Evolutionary conservation across 768 basidiomycete genomes (phyloP).

Genomic region (Leccinum uliginosum): DNA sequence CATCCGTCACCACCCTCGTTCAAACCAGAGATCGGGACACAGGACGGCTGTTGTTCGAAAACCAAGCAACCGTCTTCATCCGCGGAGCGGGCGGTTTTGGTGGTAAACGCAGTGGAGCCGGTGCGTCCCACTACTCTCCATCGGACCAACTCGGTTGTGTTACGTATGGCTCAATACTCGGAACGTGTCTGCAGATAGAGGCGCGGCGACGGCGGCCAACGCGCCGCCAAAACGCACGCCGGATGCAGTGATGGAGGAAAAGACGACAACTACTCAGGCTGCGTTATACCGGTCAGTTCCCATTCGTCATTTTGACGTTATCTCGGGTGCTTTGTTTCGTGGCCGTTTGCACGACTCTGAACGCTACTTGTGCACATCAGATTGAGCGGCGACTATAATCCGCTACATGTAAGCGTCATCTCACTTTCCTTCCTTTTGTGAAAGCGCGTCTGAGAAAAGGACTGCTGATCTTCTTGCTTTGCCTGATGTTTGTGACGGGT

Average conservation of each 20-base stretch:
- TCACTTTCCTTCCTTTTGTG: background rate
- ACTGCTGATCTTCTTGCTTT: background rate
- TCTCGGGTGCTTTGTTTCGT: constrained; percentile 5
- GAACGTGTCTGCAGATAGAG: constrained; percentile 60
- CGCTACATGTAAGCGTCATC: constrained; percentile 62
- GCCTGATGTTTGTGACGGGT: background rate
- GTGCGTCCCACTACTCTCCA: constrained; percentile 37
- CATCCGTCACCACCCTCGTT: constrained; percentile 75
- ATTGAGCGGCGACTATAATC: constrained; percentile 88
- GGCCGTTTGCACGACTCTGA: background rate
- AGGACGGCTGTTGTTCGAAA: constrained; percentile 84
- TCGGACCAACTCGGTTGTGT: constrained; percentile 3
- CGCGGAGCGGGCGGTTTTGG: constrained; percentile 96
- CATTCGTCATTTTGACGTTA: background rate
- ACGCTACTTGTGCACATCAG: constrained; percentile 35
- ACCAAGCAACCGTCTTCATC: constrained; percentile 86
- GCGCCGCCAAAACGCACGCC: constrained; percentile 76
- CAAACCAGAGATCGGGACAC: constrained; percentile 77
- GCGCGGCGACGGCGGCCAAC: constrained; percentile 81
- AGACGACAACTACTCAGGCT: constrained; percentile 77
- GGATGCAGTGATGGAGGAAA: constrained; percentile 85
- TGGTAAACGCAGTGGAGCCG: constrained; percentile 78
- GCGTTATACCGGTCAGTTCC: constrained; percentile 80
- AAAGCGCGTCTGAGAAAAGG: background rate
- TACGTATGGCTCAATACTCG: background rate